These are phyloP conservation scores for Pythium utonaiense DNA, from an alignment of 352 stramenopile species.

Conservation along the genomic window DNA sequence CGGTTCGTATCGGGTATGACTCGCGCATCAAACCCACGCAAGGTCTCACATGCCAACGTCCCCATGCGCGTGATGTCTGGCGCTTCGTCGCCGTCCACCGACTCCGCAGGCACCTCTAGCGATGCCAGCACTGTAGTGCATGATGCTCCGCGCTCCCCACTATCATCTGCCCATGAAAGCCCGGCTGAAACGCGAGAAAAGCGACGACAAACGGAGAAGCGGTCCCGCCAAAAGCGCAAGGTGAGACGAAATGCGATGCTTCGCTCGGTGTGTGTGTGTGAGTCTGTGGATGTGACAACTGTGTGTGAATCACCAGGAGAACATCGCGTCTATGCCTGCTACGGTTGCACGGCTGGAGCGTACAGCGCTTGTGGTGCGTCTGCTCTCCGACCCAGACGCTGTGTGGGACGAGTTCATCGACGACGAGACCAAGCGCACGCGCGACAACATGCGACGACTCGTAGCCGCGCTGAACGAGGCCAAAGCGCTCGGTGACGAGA, in stretches of 20 bases:
- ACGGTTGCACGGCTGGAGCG: not conserved
- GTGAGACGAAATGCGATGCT: no score
- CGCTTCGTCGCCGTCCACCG: no score
- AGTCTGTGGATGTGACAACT: no score
- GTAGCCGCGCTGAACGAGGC: not conserved
- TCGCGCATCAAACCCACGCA: no score
- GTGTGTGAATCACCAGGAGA: not conserved
- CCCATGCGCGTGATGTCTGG: no score
- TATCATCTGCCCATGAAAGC: no score
- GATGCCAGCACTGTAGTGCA: no score
- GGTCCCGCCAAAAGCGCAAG: not conserved
- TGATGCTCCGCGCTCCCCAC: no score
- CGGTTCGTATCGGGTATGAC: no score
- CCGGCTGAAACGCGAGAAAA: not conserved
- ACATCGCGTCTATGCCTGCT: not conserved
- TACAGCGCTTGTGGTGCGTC: not conserved
- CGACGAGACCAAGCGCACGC: not conserved
- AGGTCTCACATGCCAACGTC: no score
- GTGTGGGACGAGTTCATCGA: constrained; percentile 12
- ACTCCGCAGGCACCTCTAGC: no score
- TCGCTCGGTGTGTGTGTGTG: no score
- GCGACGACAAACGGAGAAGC: not conserved
- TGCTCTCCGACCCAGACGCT: not conserved
- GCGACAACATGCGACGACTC: not conserved
- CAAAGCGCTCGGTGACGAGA: not conserved